Evolutionary conservation across 371 early-diverging fungal genomes (phyloP).

Genomic region (Mortierella sp.): DNA sequence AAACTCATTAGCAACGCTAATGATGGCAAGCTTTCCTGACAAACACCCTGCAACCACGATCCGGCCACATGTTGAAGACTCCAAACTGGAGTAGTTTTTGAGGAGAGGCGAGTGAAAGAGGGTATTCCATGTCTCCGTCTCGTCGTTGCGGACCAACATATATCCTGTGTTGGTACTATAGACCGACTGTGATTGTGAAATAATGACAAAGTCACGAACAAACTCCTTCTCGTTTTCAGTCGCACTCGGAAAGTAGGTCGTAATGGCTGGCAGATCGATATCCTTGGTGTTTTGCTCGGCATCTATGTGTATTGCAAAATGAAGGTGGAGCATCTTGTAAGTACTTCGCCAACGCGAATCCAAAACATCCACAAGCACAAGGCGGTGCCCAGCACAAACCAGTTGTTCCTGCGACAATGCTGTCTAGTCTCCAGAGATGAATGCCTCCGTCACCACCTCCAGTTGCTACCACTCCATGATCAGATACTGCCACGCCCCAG

Average conservation of each 20-base stretch:
- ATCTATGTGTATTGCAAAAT: constrained; percentile 18
- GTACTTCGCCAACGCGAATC: neutral
- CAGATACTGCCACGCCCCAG: constrained; percentile 82
- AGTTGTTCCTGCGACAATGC: constrained; percentile 68
- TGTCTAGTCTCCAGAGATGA: constrained; percentile 76
- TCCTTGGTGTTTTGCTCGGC: constrained; percentile 47
- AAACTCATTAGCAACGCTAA: constrained; percentile 64
- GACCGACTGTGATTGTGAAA: constrained; percentile 27
- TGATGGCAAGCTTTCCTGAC: constrained; percentile 67
- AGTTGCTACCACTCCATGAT: constrained; percentile 64
- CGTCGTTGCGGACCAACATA: constrained; percentile 61
- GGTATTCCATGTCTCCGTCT: constrained; percentile 55
- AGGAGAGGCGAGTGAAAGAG: constrained; percentile 59
- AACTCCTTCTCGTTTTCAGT: constrained; percentile 40
- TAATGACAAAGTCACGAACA: constrained; percentile 51
- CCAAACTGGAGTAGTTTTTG: constrained; percentile 71
- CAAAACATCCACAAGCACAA: neutral
- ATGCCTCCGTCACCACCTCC: constrained; percentile 89
- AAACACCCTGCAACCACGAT: constrained; percentile 72
- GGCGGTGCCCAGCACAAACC: constrained; percentile 53
- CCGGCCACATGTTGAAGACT: constrained; percentile 68
- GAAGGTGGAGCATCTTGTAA: neutral
- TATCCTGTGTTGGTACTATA: constrained; percentile 58
- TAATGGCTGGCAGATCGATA: constrained; percentile 38
- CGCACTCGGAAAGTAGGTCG: constrained; percentile 34